Conservation (phyloP, 148 eudicot species). For the Arctostaphylos glauca region DNA sequence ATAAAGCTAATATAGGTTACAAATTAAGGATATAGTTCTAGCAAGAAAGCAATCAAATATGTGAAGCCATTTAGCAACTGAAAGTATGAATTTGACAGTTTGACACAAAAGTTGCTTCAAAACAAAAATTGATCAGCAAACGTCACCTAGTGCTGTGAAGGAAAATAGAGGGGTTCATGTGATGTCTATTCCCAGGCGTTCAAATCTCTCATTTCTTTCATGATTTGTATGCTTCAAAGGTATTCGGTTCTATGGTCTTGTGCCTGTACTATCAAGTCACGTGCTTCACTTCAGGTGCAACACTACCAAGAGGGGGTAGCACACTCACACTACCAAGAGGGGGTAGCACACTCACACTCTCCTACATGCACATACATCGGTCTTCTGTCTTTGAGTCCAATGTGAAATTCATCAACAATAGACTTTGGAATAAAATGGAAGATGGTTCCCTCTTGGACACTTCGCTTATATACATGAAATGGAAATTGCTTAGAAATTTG, state of each 20-base stretch:
- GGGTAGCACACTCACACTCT: neutral
- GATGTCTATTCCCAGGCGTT: neutral
- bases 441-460: neutral
- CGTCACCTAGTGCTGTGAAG: neutral
- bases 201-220: neutral
- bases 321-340: neutral
- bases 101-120: constrained; percentile 6
- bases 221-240: neutral
- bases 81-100: neutral
- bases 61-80: neutral
- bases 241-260: neutral
- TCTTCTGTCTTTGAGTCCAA: neutral
- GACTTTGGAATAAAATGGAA: neutral
- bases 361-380: neutral
- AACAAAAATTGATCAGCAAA: neutral
- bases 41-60: constrained; percentile 10
- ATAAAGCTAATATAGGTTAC: neutral
- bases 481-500: neutral
- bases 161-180: neutral
- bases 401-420: neutral
- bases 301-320: neutral
- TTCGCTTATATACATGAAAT: neutral
- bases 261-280: neutral
- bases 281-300: neutral
- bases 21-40: neutral